phyloP scores from a whole-genome alignment of 805 yeast genomes.

The Yarrowia sp. region DNA sequence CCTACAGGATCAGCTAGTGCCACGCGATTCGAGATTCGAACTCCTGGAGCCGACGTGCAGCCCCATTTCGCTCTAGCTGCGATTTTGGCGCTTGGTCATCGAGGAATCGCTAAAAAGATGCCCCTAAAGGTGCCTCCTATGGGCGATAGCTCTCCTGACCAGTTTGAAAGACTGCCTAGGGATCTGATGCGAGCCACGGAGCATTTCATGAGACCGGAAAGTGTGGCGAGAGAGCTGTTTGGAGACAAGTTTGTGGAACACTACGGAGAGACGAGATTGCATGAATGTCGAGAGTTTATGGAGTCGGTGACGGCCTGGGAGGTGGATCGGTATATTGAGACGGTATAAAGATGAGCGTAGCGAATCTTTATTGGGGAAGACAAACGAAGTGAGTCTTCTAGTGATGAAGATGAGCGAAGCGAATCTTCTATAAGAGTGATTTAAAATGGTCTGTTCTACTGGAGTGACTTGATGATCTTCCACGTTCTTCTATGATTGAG shows the following conservation, averaged over 20 bases:
- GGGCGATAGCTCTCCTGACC: slow-evolving; percentile 43
- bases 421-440: too few species aligned
- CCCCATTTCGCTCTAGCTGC: slow-evolving; percentile 51
- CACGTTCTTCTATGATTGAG: too few species aligned
- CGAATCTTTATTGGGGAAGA: neutral
- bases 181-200: slow-evolving; percentile 46
- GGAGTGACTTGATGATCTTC: too few species aligned
- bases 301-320: slow-evolving; percentile 52
- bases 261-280: slow-evolving; percentile 48
- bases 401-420: neutral
- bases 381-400: too few species aligned
- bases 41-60: slow-evolving; percentile 52
- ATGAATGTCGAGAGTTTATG: slow-evolving; percentile 47
- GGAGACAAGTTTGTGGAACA: slow-evolving; percentile 52
- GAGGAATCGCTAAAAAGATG: slow-evolving; percentile 47
- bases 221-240: slow-evolving; percentile 50
- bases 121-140: slow-evolving; percentile 47
- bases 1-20: slow-evolving; percentile 45
- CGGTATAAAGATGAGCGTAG: slow-evolving; percentile 41
- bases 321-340: slow-evolving; percentile 49
- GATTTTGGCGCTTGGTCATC: slow-evolving; percentile 48
- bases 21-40: slow-evolving; percentile 49
- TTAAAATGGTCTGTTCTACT: too few species aligned
- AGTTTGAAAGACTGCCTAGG: slow-evolving; percentile 46
- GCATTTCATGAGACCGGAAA: slow-evolving; percentile 43